Evolutionary conservation across 169 alveolate genomes (phyloP), one percentile per base, ranked within the genome.

Genomic region (Cryptosporidium baileyi): DNA sequence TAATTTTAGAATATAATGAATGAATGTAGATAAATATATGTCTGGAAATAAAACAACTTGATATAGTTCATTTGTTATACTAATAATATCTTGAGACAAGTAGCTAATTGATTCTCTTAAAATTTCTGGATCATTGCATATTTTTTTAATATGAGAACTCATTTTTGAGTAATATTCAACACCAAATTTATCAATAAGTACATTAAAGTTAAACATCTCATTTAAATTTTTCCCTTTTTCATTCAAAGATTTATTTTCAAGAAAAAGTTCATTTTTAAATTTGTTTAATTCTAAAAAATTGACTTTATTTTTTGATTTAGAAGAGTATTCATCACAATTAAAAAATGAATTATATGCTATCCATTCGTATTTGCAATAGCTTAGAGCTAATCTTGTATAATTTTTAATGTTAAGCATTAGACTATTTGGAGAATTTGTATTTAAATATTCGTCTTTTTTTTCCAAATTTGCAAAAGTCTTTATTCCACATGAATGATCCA

Each of bases 321-420:
- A 52, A 38, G 13, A 61, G 9, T 32, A 2, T 36, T 36, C 65
- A 9, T 54, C 60, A 57, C 30, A 74, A 1, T 43, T 36, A 28
- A 74, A 74, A 74, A 74, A 74, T 19, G 85, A 74, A 32, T 74
- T 74, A 30, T 54, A 74, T 47, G 67, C 30, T 0, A 24, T 32
- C 85, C 85, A 74, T 40, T 74, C 85, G 34, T 59, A 74, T 38
- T 74, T 74, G 17, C 85, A 74, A 22, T 74, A 74, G 7, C 40
- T 74, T 26, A 74, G 54, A 3, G 65, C 74, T 15, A 74, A 11
- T 28, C 67, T 74, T 24, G 85, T 74, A 19, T 24, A 57, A 51
- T 54, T 74, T 51, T 74, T 52, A 22, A 74, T 52, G 36, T 54
- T 51, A 15, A 57, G 19, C 22, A 60, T 34, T 36, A 57, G 11